A percentile compares a stretch with the other conserved stretches of the same genome.
Evolutionary conservation across 1,284 basidiomycete genomes (phyloP).

Genomic region (Marasmius tenuissimus): DNA sequence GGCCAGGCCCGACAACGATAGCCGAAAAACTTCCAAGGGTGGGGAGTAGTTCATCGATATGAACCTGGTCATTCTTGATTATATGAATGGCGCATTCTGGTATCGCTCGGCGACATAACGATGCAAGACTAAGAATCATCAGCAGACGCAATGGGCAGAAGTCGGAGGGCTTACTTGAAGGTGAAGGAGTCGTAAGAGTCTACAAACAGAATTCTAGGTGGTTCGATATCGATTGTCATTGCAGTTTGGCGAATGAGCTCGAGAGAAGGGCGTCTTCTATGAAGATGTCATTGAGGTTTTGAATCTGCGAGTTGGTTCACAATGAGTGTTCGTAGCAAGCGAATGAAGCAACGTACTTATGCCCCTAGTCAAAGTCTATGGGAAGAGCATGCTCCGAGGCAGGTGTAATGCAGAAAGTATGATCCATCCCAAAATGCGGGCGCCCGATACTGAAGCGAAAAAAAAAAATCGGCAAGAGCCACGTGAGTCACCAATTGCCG

Average conservation of each 20-base stretch:
- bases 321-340: too few relatives aligned
- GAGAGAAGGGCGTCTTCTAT: not conserved
- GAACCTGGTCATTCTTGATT: conserved; percentile 68
- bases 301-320: too few relatives aligned
- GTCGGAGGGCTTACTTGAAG: conserved; percentile 61
- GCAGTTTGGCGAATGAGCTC: not conserved
- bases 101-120: conserved; percentile 59
- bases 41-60: conserved; percentile 47
- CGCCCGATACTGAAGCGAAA: too few relatives aligned
- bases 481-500: not conserved
- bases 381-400: too few relatives aligned
- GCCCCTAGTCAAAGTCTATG: too few relatives aligned
- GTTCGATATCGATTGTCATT: conserved; percentile 30
- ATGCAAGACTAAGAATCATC: conserved; percentile 51
- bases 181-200: conserved; percentile 89
- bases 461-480: too few relatives aligned
- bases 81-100: conserved; percentile 63
- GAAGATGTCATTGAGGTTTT: not conserved
- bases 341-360: too few relatives aligned
- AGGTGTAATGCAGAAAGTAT: not conserved
- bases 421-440: too few relatives aligned
- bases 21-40: conserved; percentile 63
- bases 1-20: conserved; percentile 76
- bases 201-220: conserved; percentile 60
- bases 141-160: not conserved